Percentiles rank a stretch among this genome's conserved stretches.
Conservation (phyloP, 345 rosid genomes). For the Atalantia buxifolia region DNA sequence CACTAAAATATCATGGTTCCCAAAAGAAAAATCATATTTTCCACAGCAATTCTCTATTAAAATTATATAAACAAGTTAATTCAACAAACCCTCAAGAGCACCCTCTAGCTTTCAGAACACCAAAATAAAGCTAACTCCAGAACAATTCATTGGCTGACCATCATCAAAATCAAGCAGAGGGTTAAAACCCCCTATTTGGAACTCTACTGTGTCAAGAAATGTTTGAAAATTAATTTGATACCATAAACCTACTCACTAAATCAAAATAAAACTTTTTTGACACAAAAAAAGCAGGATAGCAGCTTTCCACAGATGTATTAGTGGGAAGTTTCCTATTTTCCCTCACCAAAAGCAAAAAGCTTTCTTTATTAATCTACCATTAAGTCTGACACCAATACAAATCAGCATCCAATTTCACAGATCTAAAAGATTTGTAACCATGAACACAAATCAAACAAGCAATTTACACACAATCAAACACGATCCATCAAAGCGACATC, state of each 20-base stretch:
- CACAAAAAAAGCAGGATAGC: neutral
- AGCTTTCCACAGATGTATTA: neutral
- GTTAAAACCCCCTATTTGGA: neutral
- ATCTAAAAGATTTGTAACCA: slow-evolving; percentile 22
- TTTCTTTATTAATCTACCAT: neutral
- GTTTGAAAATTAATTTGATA: neutral
- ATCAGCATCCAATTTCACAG: slow-evolving; percentile 17
- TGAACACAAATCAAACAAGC: slow-evolving; percentile 2
- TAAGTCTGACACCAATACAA: neutral
- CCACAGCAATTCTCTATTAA: neutral
- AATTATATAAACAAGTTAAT: neutral
- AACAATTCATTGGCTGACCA: neutral
- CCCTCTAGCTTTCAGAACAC: neutral
- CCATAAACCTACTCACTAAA: slow-evolving; percentile 1
- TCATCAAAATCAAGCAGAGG: neutral
- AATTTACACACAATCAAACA: neutral
- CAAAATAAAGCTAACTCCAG: neutral
- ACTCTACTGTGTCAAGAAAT: neutral
- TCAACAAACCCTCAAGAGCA: neutral
- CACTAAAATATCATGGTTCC: neutral
- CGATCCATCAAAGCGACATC: neutral
- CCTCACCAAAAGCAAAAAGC: neutral
- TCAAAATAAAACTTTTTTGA: neutral
- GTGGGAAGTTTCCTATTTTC: neutral
- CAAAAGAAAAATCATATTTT: neutral